Evolutionary conservation across 202 grass and related monocot species (phyloP).

Genomic region (Thinopyrum obtusiflorum): DNA sequence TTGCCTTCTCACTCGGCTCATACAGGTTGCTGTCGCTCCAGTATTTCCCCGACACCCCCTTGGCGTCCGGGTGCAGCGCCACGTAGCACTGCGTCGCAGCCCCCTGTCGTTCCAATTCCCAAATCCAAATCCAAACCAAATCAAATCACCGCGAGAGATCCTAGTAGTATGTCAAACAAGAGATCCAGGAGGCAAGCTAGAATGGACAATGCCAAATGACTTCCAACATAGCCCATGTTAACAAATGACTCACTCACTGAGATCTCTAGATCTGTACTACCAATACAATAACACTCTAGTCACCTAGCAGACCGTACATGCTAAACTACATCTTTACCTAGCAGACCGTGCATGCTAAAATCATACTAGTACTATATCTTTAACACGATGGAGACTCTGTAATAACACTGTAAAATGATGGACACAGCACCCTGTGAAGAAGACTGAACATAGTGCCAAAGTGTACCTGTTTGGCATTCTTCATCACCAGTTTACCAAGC

Average conservation of each 20-base stretch:
- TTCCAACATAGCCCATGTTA: not conserved
- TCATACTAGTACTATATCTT: not conserved
- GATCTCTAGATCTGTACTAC: not conserved
- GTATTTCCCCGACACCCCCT: conserved; percentile 67
- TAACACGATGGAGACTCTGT: not conserved
- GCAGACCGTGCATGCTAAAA: not conserved
- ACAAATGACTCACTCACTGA: not conserved
- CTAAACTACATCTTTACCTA: not conserved
- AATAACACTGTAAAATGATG: not conserved
- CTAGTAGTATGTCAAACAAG: too few species aligned
- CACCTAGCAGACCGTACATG: not conserved
- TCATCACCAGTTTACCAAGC: conserved; percentile 77
- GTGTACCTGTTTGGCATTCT: conserved; percentile 80
- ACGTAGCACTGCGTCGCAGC: conserved; percentile 85
- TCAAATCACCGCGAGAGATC: too few species aligned
- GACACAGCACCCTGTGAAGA: not conserved
- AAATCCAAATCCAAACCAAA: not conserved
- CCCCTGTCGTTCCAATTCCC: conserved; percentile 36
- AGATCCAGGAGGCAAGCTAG: too few species aligned
- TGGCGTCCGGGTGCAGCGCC: conserved; percentile 65
- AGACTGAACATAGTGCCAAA: not conserved
- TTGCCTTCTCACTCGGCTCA: conserved; percentile 58
- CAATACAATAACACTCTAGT: not conserved
- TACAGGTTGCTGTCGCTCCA: conserved; percentile 68
- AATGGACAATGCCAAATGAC: too few species aligned